Conservation (phyloP, 2,329 filamentous ascomycete species). For the Paecilomyces sp. region DNA sequence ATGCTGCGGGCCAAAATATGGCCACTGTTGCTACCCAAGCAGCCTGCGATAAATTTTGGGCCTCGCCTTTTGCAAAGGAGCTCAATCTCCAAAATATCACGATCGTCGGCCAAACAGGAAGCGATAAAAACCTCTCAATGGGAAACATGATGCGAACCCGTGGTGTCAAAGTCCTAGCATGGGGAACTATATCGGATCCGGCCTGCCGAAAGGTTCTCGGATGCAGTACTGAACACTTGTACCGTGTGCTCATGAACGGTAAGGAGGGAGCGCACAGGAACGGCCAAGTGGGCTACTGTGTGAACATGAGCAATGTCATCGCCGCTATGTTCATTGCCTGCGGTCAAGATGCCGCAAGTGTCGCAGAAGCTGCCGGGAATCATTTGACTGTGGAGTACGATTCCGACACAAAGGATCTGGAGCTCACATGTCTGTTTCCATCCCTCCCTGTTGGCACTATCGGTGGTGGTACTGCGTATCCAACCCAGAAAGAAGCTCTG, state of each 20-base stretch:
- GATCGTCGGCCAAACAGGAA: conserved; percentile 16
- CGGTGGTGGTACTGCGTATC: conserved; percentile 17
- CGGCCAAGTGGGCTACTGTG: conserved; percentile 11
- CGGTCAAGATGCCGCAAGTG: conserved; percentile 15
- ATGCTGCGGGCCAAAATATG: conserved; percentile 24
- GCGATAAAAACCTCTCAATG: conserved; percentile 20
- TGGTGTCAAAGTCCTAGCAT: conserved; percentile 19
- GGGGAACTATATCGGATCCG: conserved; percentile 12
- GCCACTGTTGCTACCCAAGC: conserved; percentile 21
- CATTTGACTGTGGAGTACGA: conserved; percentile 16
- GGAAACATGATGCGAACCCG: conserved; percentile 13
- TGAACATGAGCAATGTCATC: conserved; percentile 13
- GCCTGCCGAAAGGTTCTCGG: conserved; percentile 12
- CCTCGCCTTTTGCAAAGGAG: conserved; percentile 3
- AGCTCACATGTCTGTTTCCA: conserved; percentile 17
- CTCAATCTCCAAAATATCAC: conserved; percentile 8
- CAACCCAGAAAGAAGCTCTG: conserved; percentile 17
- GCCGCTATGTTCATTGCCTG: conserved; percentile 17
- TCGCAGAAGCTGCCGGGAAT: conserved; percentile 13
- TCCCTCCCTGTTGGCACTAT: conserved; percentile 17
- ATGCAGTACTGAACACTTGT: conserved; percentile 9
- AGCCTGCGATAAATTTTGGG: conserved; percentile 13
- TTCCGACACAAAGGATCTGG: conserved; percentile 10
- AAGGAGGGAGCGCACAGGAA: conserved; percentile 13
- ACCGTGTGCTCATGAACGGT: conserved; percentile 3